Evolutionary conservation across 305 asterid species (phyloP).

Genomic region (Coffea humblotiana): DNA sequence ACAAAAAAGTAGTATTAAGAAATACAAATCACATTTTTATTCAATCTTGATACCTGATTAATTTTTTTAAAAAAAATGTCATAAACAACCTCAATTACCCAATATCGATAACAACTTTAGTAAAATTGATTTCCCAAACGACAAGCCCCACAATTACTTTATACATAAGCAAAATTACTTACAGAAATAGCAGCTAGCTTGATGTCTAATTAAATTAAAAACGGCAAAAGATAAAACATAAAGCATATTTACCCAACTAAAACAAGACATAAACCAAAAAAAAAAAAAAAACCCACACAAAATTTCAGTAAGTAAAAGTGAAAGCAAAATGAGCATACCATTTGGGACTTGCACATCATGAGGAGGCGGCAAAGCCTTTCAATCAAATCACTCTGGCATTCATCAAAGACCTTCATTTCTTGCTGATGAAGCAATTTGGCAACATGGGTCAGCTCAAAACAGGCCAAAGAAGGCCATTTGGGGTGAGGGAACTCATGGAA

Average conservation of each 20-base stretch:
- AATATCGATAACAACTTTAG: too few species aligned
- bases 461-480: constrained; percentile 70
- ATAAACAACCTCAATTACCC: neutral
- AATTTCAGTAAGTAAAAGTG: too few species aligned
- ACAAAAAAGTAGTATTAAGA: too few species aligned
- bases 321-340: constrained; percentile 37
- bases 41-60: neutral
- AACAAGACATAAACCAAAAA: too few species aligned
- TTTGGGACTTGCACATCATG: constrained; percentile 66
- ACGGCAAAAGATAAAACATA: neutral
- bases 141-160: too few species aligned
- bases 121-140: too few species aligned
- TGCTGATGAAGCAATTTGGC: constrained; percentile 62
- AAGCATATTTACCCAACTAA: neutral
- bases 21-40: too few species aligned
- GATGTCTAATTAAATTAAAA: neutral
- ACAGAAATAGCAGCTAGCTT: too few species aligned
- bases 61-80: too few species aligned
- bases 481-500: constrained; percentile 93
- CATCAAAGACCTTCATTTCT: constrained; percentile 49
- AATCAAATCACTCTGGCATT: constrained; percentile 50
- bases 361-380: constrained; percentile 72
- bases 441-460: constrained; percentile 64
- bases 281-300: too few species aligned
- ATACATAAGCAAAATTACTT: too few species aligned